Evolutionary conservation across 2,329 filamentous ascomycete species (phyloP), one percentile per base, ranked within the genome.

Genomic region (Davidsoniella neocaledoniae): DNA sequence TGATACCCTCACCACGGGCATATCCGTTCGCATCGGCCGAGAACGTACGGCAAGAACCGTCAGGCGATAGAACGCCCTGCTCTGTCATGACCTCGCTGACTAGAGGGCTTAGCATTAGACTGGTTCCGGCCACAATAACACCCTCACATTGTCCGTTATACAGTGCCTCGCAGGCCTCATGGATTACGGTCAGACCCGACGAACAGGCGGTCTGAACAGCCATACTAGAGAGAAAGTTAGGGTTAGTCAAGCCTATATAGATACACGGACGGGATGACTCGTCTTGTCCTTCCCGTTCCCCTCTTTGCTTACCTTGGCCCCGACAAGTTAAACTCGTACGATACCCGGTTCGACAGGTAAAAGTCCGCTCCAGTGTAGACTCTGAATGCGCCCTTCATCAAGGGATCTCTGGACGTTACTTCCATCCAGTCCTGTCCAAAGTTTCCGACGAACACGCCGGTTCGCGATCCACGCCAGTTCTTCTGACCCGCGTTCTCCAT

Each of bases 1-100:
- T 36, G 39, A 73, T 50, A 14, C 63, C 60, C 54, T 73, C 68
- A 10, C 68, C 67, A 23, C 69, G 60, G 1, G 61, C 66, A 56
- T 72, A 73, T 2, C 72, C 67, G 54, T 66, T 60, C 0, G 58
- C 62, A 0, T 58, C 54, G 21, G 51, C 39, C 37, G 64, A 62
- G 17, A 61, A 66, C 14, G 58, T 58, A 33, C 56, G 56, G 17
- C 56, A 64, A 10, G 55, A 55, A 16, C 63, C 60, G 2, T 65
- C 60, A 3, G 63, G 59, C 6, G 59, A 58, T 3, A 61, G 55
- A 23, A 59, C 57, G 8, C 49, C 43, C 33, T 50, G 39, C 1
- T 54, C 41, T 2, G 58, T 57, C 40, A 58, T 55, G 7, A 52
- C 56, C 12, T 60, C 38, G 10, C 59, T 56, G 54, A 57, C 57